Evolutionary conservation across 2,329 filamentous ascomycete genomes (phyloP).

Genomic region (Ophiostoma ips): DNA sequence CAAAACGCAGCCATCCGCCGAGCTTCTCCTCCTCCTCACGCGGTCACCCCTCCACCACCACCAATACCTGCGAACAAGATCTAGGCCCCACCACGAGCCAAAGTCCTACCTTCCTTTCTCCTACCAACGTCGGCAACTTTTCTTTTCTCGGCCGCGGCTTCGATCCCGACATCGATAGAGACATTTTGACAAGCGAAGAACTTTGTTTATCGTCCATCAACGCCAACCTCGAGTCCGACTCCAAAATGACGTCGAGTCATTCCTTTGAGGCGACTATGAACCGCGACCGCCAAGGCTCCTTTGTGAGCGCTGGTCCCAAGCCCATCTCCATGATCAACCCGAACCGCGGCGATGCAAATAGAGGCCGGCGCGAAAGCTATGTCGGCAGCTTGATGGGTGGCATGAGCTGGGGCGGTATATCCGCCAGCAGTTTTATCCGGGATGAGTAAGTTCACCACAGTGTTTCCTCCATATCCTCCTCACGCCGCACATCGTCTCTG

Average conservation of each 20-base stretch:
- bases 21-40: background rate
- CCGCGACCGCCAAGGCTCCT: constrained; percentile 49
- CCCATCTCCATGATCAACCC: constrained; percentile 54
- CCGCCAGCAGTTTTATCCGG: constrained; percentile 89
- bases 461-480: background rate
- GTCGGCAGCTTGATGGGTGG: constrained; percentile 59
- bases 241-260: constrained; percentile 46
- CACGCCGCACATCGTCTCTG: no score
- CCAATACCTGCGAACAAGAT: background rate
- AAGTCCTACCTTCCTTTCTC: background rate
- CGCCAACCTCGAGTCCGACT: background rate
- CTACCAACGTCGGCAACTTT: background rate
- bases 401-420: constrained; percentile 95
- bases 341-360: constrained; percentile 46
- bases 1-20: background rate
- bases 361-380: constrained; percentile 46
- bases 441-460: constrained; percentile 65
- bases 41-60: background rate
- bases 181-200: constrained; percentile 13
- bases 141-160: constrained; percentile 4
- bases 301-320: constrained; percentile 50
- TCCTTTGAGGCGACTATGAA: constrained; percentile 44
- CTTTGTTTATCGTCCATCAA: background rate
- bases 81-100: background rate
- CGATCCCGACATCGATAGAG: constrained; percentile 18